Evolutionary conservation across 1,139 yeast genomes (phyloP).

Genomic region (Taphrina populina): DNA sequence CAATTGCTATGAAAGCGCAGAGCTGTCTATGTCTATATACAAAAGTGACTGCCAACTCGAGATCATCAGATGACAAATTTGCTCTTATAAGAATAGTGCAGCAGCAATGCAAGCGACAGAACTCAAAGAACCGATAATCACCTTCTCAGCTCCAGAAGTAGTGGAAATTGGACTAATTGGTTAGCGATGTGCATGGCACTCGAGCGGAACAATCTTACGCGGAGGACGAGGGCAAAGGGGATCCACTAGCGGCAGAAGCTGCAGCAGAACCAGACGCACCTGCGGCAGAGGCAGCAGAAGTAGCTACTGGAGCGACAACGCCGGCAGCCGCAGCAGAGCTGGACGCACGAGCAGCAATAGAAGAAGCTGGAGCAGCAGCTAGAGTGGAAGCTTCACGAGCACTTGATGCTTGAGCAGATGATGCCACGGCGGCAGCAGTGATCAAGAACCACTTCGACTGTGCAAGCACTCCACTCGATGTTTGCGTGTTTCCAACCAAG

Average conservation of each 20-base stretch:
- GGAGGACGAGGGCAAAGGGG: neutral
- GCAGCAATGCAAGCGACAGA: neutral
- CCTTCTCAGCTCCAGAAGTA: constrained; percentile 7
- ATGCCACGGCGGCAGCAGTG: constrained; percentile 22
- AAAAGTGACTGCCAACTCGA: too few relatives aligned
- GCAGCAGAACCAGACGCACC: constrained; percentile 21
- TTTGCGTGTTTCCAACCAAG: constrained; percentile 30
- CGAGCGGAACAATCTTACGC: neutral
- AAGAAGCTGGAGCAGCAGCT: constrained; percentile 16
- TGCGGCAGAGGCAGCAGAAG: constrained; percentile 14
- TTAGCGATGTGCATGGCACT: neutral
- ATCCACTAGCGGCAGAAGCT: constrained; percentile 9
- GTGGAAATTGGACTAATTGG: neutral
- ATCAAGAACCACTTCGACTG: constrained; percentile 32
- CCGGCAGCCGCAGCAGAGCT: constrained; percentile 8
- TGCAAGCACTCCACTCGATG: constrained; percentile 29
- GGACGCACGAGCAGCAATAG: constrained; percentile 3
- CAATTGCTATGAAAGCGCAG: too few relatives aligned
- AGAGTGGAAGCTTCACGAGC: neutral
- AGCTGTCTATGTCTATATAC: too few relatives aligned
- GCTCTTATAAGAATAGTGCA: neutral
- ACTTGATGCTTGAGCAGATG: constrained; percentile 11
- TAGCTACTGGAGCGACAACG: neutral
- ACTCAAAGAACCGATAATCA: neutral
- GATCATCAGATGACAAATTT: neutral